Percentiles rank a stretch among this genome's conserved stretches.
Conservation (phyloP, 805 yeast genomes). For the Hanseniaspora lachancei region DNA sequence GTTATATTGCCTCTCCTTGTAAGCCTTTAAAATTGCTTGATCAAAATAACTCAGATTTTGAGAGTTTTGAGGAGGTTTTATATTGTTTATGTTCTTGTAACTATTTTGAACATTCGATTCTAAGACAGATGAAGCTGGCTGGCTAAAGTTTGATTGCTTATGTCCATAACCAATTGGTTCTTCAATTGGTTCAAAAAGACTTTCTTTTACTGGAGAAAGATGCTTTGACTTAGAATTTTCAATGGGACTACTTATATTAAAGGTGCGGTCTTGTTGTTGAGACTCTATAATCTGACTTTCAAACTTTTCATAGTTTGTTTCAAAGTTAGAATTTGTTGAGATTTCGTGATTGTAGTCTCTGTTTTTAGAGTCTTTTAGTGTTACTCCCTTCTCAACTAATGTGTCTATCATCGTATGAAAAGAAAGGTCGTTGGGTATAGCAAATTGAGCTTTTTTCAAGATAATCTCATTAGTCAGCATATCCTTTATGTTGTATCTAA, state of each 20-base stretch:
- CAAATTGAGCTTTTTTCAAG: conserved; percentile 10
- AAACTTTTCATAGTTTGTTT: background rate
- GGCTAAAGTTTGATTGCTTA: background rate
- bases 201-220: background rate
- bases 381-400: background rate
- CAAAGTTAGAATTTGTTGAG: background rate
- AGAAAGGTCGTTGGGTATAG: background rate
- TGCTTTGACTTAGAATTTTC: background rate
- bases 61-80: too few species aligned
- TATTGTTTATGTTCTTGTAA: too few species aligned
- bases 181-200: background rate
- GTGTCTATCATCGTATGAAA: background rate
- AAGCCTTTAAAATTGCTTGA: too few species aligned
- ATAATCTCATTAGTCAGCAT: background rate
- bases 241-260: background rate
- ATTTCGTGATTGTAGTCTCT: background rate
- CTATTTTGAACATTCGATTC: too few species aligned
- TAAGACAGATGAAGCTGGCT: background rate
- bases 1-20: too few species aligned
- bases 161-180: background rate
- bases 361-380: conserved; percentile 6
- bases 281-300: background rate
- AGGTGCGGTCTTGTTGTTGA: background rate
- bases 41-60: too few species aligned
- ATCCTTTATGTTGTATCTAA: conserved; percentile 2